Percentiles rank a stretch among this genome's conserved stretches.
These are phyloP conservation scores for Amanita pseudoporphyria DNA, from an alignment of 768 basidiomycete genomes.

Conservation along the genomic window DNA sequence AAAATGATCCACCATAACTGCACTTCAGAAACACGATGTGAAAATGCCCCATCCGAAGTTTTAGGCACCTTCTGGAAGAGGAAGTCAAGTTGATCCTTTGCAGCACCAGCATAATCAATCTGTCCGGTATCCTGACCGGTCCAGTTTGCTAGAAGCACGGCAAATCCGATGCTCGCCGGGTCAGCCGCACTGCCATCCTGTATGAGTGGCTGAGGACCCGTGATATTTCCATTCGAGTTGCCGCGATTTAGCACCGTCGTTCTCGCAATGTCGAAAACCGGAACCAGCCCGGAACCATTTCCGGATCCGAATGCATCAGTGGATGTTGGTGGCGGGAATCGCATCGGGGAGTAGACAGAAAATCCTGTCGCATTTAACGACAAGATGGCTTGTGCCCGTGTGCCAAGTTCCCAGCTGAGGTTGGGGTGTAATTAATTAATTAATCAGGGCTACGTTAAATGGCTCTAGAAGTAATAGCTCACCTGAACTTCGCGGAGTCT, in stretches of 20 bases:
- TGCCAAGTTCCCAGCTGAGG: constrained; percentile 47
- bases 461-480: neutral
- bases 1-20: constrained; percentile 53
- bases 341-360: constrained; percentile 30
- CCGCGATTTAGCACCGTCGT: constrained; percentile 39
- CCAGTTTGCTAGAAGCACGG: constrained; percentile 51
- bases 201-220: constrained; percentile 50
- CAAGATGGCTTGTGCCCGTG: constrained; percentile 39
- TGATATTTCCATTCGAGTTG: constrained; percentile 27
- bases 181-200: constrained; percentile 58
- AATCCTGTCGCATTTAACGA: constrained; percentile 34
- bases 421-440: too few species aligned
- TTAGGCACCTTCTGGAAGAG: constrained; percentile 47
- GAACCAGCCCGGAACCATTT: constrained; percentile 27
- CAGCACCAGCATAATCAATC: constrained; percentile 53
- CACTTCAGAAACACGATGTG: constrained; percentile 58
- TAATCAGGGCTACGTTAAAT: too few species aligned
- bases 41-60: constrained; percentile 71
- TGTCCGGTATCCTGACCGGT: constrained; percentile 27
- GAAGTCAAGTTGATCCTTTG: constrained; percentile 55
- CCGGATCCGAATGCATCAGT: constrained; percentile 17
- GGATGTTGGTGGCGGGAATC: constrained; percentile 27
- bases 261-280: constrained; percentile 48
- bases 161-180: constrained; percentile 69
- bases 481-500: constrained; percentile 1